phyloP scores from a whole-genome alignment of 225 moss, liverwort and hornwort species.

The Bryoerythrophyllum caledonicum region DNA sequence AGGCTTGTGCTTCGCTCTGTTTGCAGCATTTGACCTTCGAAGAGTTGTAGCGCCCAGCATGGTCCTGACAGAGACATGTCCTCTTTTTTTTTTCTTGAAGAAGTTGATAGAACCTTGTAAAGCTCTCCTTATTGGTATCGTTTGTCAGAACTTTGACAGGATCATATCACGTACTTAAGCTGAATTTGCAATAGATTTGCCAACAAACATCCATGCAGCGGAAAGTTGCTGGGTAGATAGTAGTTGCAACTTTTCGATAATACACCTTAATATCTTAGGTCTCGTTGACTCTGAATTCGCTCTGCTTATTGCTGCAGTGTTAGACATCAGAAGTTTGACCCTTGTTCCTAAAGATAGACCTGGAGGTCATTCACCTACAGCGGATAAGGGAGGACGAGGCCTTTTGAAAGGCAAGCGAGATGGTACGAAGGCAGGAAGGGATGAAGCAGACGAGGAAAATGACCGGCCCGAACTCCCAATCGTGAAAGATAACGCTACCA shows the following conservation, averaged over 20 bases:
- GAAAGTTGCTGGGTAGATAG: conserved; percentile 7
- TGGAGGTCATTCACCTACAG: conserved; percentile 38
- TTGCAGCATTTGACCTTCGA: conserved; percentile 16
- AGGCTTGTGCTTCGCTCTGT: not conserved
- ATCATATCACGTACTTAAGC: not conserved
- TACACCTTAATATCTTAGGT: conserved; percentile 10
- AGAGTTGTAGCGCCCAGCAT: conserved; percentile 2
- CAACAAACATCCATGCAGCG: conserved; percentile 1
- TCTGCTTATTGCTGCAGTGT: conserved; percentile 52
- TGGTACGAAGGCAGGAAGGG: conserved; percentile 35
- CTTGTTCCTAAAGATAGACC: conserved; percentile 55
- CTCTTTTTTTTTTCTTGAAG: conserved; percentile 2
- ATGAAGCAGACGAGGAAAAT: conserved; percentile 38
- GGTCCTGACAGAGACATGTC: conserved; percentile 19
- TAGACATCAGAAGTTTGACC: conserved; percentile 73
- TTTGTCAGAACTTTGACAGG: conserved; percentile 13
- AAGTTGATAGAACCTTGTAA: conserved; percentile 5
- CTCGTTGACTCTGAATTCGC: conserved; percentile 3
- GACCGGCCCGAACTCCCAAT: conserved; percentile 57
- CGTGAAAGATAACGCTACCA: conserved; percentile 70
- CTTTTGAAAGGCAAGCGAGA: conserved; percentile 43
- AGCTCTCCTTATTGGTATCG: conserved; percentile 16
- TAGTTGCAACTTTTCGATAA: conserved; percentile 2
- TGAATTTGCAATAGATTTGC: not conserved
- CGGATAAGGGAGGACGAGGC: conserved; percentile 42